Base-by-base conservation (phyloP, 164 flowering plant genomes). In the Umbilicus rupestris region DNA sequence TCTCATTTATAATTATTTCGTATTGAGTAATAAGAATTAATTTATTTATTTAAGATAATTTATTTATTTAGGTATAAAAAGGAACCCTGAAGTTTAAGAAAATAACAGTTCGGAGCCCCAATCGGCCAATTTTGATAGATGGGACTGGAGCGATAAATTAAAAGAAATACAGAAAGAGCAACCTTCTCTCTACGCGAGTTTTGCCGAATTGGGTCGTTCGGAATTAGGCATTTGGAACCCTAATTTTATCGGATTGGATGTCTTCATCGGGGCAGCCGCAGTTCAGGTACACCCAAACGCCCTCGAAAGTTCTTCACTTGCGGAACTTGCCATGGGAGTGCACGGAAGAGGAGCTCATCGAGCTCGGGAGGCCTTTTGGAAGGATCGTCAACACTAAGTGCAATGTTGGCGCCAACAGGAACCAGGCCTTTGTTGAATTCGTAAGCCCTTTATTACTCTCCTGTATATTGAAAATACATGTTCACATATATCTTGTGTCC, bases 281-380 rank as follows among this genome's bases (percentile, higher is more conserved):
- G 77, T 93, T 93, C 67, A 90, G 98, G 31, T 87, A 90, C 79
- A 84, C 95, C 3, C 98, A 93, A 68, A 82, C 96, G 4, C 98
- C 98, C 16, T 93, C 97, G 7, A 93, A 93, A 83, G 98, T 93
- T 28, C 91, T 93, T 14, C 98, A 93, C 72, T 73, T 93, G 77
- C 82, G 98, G 72, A 93, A 93, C 79, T 77, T 89, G 70, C 98
- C 97, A 9, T 93, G 97, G 98, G 97, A 93, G 66, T 93, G 98
- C 74, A 84, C 91, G 1, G 98, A 88, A 68, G 97, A 89, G 75
- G 98, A 93, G 59, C 79, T 93, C 39, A 76, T 90, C 65, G 98
- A 90, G 71, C 79, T 93, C 42, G 94, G 97, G 50, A 89, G 84
- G 81, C 97, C 96, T 1, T 93, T 93, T 76, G 98, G 98, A 37